Conservation (phyloP, 2,329 filamentous ascomycete genomes). For the Malbranchea zuffiana region DNA sequence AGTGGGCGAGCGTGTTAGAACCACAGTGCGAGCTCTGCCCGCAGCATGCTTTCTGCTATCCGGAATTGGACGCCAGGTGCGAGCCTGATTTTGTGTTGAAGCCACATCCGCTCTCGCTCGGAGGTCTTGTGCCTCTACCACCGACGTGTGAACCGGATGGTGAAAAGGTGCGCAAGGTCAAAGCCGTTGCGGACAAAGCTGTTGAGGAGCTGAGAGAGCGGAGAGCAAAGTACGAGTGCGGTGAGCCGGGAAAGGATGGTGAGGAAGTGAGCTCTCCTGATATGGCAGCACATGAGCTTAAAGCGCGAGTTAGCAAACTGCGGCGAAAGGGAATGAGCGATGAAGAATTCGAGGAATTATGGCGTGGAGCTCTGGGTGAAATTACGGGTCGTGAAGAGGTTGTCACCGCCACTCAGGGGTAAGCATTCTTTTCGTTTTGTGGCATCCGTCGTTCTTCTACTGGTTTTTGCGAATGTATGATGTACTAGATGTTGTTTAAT, state of each 20-base stretch:
- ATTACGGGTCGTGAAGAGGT: slow-evolving; percentile 50
- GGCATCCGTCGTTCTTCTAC: slow-evolving; percentile 14
- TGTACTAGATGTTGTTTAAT: slow-evolving; percentile 15
- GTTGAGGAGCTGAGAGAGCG: slow-evolving; percentile 77
- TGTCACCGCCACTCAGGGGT: slow-evolving; percentile 46
- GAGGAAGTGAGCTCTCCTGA: slow-evolving; percentile 53
- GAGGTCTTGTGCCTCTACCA: slow-evolving; percentile 69
- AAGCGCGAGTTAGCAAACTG: slow-evolving; percentile 62
- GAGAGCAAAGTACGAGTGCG: slow-evolving; percentile 83
- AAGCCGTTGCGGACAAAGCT: slow-evolving; percentile 75
- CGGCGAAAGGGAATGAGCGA: slow-evolving; percentile 73
- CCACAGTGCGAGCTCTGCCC: slow-evolving; percentile 87
- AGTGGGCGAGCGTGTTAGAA: slow-evolving; percentile 57
- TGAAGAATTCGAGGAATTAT: slow-evolving; percentile 81
- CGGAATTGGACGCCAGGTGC: slow-evolving; percentile 64
- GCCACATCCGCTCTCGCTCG: slow-evolving; percentile 70
- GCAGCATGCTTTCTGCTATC: slow-evolving; percentile 77
- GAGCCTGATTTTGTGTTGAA: slow-evolving; percentile 79
- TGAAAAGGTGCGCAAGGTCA: slow-evolving; percentile 77
- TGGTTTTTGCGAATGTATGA: slow-evolving; percentile 12
- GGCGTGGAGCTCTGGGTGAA: slow-evolving; percentile 41
- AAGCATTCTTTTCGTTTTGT: slow-evolving; percentile 33
- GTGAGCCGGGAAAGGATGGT: slow-evolving; percentile 54
- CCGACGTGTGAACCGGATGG: slow-evolving; percentile 93
- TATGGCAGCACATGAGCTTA: slow-evolving; percentile 58